Conservation (phyloP, 331 rosid species). For the Saraca asoca region DNA sequence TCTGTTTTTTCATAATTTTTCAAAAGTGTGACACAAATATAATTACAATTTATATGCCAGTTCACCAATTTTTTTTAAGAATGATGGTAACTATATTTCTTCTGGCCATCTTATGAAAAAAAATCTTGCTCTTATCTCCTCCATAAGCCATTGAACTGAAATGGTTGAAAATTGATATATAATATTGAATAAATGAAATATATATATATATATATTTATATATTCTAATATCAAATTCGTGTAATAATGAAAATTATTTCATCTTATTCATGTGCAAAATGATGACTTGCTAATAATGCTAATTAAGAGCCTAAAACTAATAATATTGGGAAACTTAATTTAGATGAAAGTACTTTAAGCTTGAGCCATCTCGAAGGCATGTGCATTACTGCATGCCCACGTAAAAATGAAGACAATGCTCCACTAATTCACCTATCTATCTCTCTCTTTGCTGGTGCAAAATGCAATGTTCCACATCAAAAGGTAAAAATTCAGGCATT, state of each 20-base stretch:
- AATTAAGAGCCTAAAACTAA: conserved; percentile 1
- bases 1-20: no score
- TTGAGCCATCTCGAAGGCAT: conserved; percentile 25
- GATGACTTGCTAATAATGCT: conserved; percentile 19
- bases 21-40: no score
- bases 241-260: conserved; percentile 9
- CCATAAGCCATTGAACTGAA: no score
- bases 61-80: no score
- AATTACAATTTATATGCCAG: no score
- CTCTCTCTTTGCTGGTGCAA: conserved; percentile 15
- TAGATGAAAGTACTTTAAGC: conserved; percentile 36
- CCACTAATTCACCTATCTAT: conserved; percentile 20
- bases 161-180: no score
- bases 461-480: conserved; percentile 37
- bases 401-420: conserved; percentile 35
- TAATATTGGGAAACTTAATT: conserved; percentile 8
- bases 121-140: no score
- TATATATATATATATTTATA: no score
- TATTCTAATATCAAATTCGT: not conserved
- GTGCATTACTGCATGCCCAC: conserved; percentile 36
- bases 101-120: no score
- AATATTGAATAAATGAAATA: no score
- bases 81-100: no score
- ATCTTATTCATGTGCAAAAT: conserved; percentile 27
- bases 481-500: conserved; percentile 28